A percentile compares a stretch with the other conserved stretches of the same genome.
These are phyloP conservation scores for Opeltia flavorubescens DNA, from an alignment of 495 filamentous ascomycete genomes.

Conservation along the genomic window DNA sequence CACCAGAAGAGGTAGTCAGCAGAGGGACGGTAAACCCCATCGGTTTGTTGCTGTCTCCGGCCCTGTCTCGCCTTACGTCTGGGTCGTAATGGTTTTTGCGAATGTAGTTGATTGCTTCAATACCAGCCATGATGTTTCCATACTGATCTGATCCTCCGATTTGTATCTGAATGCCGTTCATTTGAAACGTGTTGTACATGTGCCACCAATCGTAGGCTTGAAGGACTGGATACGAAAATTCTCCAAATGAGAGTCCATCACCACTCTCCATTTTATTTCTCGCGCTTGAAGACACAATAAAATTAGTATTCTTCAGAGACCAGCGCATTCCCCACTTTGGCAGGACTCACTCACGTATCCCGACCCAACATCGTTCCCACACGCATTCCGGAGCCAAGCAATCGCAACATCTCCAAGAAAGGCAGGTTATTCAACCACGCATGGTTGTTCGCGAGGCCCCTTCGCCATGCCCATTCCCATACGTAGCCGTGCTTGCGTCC, in stretches of 20 bases:
- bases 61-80: conserved; percentile 7
- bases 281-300: conserved; percentile 37
- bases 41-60: conserved; percentile 29
- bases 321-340: background rate
- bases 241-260: conserved; percentile 84
- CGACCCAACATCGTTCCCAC: conserved; percentile 76
- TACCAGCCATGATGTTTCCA: conserved; percentile 87
- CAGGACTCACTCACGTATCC: conserved; percentile 57
- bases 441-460: conserved; percentile 62
- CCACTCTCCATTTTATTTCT: conserved; percentile 65
- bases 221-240: conserved; percentile 85
- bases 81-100: conserved; percentile 38
- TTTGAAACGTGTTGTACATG: conserved; percentile 37
- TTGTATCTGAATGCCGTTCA: conserved; percentile 55
- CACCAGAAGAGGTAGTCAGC: conserved; percentile 68
- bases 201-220: conserved; percentile 97
- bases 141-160: conserved; percentile 94
- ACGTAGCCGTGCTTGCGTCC: conserved; percentile 46
- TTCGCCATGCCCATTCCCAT: conserved; percentile 45
- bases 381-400: conserved; percentile 56
- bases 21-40: conserved; percentile 84
- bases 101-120: conserved; percentile 66
- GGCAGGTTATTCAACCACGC: conserved; percentile 59
- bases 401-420: conserved; percentile 55
- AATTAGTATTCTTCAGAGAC: background rate